phyloP scores from a whole-genome alignment of 495 filamentous ascomycete species.

The Chaetomium fimeti region DNA sequence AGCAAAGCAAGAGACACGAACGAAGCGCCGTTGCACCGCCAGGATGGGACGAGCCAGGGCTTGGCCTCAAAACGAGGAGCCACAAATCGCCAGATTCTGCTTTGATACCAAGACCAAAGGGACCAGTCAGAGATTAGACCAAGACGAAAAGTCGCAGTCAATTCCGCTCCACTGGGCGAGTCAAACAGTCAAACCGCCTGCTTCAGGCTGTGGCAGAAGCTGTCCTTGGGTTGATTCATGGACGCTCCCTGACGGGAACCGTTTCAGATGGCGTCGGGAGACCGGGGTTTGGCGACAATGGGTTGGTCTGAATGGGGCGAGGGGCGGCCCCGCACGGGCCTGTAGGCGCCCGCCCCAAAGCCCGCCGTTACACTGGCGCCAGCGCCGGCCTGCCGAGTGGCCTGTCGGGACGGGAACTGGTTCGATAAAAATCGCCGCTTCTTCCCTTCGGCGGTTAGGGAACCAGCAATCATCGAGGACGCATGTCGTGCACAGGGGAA shows the following conservation, averaged over 20 bases:
- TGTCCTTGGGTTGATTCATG: slow-evolving; percentile 31
- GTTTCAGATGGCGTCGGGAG: slow-evolving; percentile 45
- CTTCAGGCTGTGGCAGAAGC: slow-evolving; percentile 25
- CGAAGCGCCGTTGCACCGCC: background rate
- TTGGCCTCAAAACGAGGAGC: background rate
- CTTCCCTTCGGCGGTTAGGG: background rate
- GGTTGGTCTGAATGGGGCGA: slow-evolving; percentile 2
- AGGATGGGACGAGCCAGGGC: slow-evolving; percentile 11
- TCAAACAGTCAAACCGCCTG: slow-evolving; percentile 27
- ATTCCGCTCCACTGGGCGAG: slow-evolving; percentile 22
- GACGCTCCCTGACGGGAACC: slow-evolving; percentile 38
- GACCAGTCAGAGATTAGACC: slow-evolving; percentile 11
- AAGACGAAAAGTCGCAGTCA: slow-evolving; percentile 16
- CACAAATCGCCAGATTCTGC: slow-evolving; percentile 5
- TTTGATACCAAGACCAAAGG: background rate
- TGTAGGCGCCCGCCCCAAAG: background rate
- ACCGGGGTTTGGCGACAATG: slow-evolving; percentile 23
- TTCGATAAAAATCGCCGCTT: background rate
- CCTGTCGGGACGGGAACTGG: background rate
- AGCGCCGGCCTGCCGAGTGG: background rate
- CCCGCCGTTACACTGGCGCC: slow-evolving; percentile 14
- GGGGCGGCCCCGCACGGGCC: slow-evolving; percentile 24
- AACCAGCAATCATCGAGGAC: background rate
- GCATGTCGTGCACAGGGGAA: background rate
- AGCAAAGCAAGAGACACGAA: slow-evolving; percentile 5